Evolutionary conservation across 148 eudicot genomes (phyloP).

Genomic region (Rhododendron griersonianum): DNA sequence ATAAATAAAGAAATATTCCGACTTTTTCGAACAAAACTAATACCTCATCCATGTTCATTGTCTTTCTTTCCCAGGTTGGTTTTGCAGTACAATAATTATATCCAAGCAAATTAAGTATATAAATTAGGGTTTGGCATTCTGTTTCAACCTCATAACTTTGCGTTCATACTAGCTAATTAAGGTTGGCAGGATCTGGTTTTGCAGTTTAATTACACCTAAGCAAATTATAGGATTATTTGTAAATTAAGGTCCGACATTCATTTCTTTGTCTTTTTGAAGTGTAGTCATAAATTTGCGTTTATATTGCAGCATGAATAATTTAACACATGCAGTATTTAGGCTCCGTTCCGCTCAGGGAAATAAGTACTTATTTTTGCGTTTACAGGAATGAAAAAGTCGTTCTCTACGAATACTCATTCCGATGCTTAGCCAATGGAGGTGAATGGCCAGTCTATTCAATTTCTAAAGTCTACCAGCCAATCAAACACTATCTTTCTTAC

Average conservation of each 20-base stretch:
- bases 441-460: neutral
- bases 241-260: neutral
- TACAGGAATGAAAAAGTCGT: neutral
- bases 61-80: constrained; percentile 7
- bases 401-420: neutral
- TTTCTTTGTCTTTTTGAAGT: too few species aligned
- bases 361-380: too few species aligned
- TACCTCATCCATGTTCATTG: constrained; percentile 20
- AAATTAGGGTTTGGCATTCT: neutral
- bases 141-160: neutral
- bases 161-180: neutral
- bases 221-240: neutral
- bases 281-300: too few species aligned
- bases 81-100: neutral
- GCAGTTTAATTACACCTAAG: neutral
- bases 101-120: neutral
- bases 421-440: neutral
- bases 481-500: neutral
- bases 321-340: too few species aligned
- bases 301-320: neutral
- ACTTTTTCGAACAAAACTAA: neutral
- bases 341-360: too few species aligned
- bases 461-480: neutral
- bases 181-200: neutral
- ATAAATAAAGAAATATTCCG: constrained; percentile 10